A percentile compares a stretch with the other conserved stretches of the same genome.
Evolutionary conservation across 768 basidiomycete genomes (phyloP).

Genomic region (Pholiota microspora): DNA sequence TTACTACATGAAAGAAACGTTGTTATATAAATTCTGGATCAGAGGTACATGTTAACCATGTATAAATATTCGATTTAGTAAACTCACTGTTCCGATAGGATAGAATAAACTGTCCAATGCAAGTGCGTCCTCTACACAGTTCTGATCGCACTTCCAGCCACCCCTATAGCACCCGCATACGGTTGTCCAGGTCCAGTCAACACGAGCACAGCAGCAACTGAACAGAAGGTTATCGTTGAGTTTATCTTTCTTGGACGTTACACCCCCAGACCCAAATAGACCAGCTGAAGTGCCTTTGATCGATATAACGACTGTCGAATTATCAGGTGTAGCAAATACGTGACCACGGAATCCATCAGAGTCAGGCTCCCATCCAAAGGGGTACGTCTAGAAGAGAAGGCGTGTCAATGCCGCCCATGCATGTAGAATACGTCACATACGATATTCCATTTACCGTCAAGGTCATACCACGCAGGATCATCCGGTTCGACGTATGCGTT

Average conservation of each 20-base stretch:
- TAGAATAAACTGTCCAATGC: conserved; percentile 85
- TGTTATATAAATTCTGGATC: conserved; percentile 86
- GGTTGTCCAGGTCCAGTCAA: conserved; percentile 92
- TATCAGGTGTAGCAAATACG: conserved; percentile 82
- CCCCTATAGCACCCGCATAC: conserved; percentile 88
- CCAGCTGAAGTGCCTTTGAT: conserved; percentile 94
- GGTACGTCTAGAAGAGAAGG: conserved; percentile 50
- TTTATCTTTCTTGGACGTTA: conserved; percentile 90
- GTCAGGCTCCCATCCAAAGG: conserved; percentile 91
- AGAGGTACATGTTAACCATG: conserved; percentile 3
- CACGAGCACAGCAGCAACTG: conserved; percentile 90
- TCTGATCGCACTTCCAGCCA: conserved; percentile 78
- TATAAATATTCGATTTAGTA: not conserved
- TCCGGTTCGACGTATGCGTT: conserved; percentile 79
- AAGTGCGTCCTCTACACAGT: conserved; percentile 75
- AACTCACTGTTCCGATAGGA: conserved; percentile 79
- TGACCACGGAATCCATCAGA: conserved; percentile 89
- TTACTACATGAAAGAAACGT: conserved; percentile 85
- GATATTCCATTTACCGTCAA: conserved; percentile 63
- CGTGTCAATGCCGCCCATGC: not conserved
- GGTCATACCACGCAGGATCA: conserved; percentile 74
- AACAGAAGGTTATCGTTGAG: conserved; percentile 92
- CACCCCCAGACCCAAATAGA: conserved; percentile 69
- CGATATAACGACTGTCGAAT: conserved; percentile 79
- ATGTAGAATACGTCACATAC: conserved; percentile 27